phyloP scores from a whole-genome alignment of 768 basidiomycete species.

The Collybia sordida region DNA sequence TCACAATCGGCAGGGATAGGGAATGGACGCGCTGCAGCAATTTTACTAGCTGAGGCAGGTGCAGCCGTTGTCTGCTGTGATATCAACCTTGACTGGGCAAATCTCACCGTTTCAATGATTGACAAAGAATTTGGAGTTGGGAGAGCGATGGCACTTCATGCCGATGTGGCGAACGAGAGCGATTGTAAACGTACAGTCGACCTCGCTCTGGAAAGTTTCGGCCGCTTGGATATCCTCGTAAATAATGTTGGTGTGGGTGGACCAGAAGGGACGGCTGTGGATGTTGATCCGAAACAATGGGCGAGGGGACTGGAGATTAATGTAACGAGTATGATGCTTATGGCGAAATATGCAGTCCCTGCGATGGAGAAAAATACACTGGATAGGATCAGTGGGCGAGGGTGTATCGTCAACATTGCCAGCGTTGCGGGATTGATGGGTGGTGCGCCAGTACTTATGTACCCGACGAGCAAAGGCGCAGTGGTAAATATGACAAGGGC shows the following conservation, averaged over 20 bases:
- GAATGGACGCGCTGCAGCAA: conserved; percentile 40
- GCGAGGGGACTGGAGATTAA: conserved; percentile 35
- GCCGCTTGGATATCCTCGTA: conserved; percentile 41
- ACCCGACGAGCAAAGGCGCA: conserved; percentile 43
- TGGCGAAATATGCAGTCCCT: conserved; percentile 41
- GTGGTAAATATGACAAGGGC: conserved; percentile 43
- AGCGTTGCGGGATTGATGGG: conserved; percentile 37
- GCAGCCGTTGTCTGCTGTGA: conserved; percentile 36
- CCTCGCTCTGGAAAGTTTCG: conserved; percentile 30
- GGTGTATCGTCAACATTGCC: conserved; percentile 40
- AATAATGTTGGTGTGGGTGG: conserved; percentile 43
- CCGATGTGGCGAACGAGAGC: conserved; percentile 33
- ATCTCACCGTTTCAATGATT: conserved; percentile 39
- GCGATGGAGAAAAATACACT: conserved; percentile 38
- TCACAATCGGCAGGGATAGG: conserved; percentile 39
- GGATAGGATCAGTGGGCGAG: conserved; percentile 29
- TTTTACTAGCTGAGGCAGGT: conserved; percentile 41
- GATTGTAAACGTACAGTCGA: conserved; percentile 37
- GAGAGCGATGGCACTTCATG: conserved; percentile 30
- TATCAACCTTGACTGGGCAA: conserved; percentile 33
- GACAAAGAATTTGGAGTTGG: conserved; percentile 32
- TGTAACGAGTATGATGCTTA: conserved; percentile 43
- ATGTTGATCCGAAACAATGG: conserved; percentile 35
- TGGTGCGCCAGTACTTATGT: conserved; percentile 37
- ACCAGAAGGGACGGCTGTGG: conserved; percentile 35